A percentile compares a stretch with the other conserved stretches of the same genome.
Evolutionary conservation across 768 basidiomycete genomes (phyloP).

Genomic region (Dioszegia hungarica): DNA sequence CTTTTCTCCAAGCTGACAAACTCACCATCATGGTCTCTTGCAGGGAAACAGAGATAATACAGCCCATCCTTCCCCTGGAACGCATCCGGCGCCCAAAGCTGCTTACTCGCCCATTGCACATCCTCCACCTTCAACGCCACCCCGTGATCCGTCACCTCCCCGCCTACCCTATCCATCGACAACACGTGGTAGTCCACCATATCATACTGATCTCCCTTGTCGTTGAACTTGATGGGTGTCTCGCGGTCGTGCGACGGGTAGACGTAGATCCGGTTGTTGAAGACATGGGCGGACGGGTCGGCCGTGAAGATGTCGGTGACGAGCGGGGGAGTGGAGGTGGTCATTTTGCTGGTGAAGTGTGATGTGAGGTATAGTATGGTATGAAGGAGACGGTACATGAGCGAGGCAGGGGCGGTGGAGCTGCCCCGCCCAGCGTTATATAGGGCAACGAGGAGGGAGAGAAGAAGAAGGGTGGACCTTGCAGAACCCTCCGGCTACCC

Average conservation of each 20-base stretch:
- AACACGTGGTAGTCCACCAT: constrained; percentile 33
- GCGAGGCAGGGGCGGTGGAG: too few relatives aligned
- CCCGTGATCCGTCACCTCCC: constrained; percentile 23
- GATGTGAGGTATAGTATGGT: too few relatives aligned
- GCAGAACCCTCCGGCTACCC: too few relatives aligned
- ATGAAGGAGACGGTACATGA: too few relatives aligned
- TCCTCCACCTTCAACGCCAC: constrained; percentile 21
- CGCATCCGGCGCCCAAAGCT: constrained; percentile 30
- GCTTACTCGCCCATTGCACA: constrained; percentile 26
- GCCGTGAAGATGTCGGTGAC: constrained; percentile 25
- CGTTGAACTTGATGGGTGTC: constrained; percentile 24
- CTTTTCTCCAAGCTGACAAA: not conserved
- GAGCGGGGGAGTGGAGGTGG: constrained; percentile 13
- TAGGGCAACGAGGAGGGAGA: too few relatives aligned
- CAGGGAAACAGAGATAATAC: constrained; percentile 30
- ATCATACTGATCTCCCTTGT: constrained; percentile 31
- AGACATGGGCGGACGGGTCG: constrained; percentile 31
- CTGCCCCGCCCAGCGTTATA: too few relatives aligned
- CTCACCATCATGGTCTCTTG: constrained; percentile 28
- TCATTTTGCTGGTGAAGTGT: too few relatives aligned
- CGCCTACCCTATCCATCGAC: constrained; percentile 20
- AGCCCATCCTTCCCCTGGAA: constrained; percentile 18
- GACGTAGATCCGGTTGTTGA: constrained; percentile 27
- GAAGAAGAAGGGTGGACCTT: too few relatives aligned
- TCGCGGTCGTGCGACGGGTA: constrained; percentile 30